Conservation (phyloP, 345 rosid genomes). For the Ricinus communis region DNA sequence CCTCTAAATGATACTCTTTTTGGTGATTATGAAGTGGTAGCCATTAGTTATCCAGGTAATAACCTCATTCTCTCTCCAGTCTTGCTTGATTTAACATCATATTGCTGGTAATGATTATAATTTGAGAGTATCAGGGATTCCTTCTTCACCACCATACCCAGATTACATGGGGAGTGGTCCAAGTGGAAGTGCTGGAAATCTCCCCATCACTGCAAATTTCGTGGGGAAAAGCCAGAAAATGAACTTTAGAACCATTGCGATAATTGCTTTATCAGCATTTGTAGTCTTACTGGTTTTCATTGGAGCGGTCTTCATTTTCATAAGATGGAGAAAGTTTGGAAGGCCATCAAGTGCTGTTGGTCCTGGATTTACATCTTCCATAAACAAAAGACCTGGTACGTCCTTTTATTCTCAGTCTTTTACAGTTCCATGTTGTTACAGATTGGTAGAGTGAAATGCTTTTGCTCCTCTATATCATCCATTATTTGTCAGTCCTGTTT, state of each 20-base stretch:
- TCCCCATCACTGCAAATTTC: slow-evolving; percentile 69
- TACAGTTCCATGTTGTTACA: background rate
- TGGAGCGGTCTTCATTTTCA: slow-evolving; percentile 62
- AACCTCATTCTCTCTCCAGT: slow-evolving; percentile 18
- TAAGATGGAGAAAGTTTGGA: slow-evolving; percentile 78
- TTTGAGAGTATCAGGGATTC: slow-evolving; percentile 54
- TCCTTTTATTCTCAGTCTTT: background rate
- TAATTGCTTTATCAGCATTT: slow-evolving; percentile 75
- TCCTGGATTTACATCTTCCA: slow-evolving; percentile 62
- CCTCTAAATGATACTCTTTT: slow-evolving; percentile 73
- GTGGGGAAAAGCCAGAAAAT: slow-evolving; percentile 63
- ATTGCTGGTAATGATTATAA: slow-evolving; percentile 22
- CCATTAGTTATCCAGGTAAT: slow-evolving; percentile 87
- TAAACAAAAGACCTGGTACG: slow-evolving; percentile 84
- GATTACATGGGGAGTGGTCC: slow-evolving; percentile 59
- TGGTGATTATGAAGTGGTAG: slow-evolving; percentile 75
- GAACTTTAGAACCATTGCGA: slow-evolving; percentile 64
- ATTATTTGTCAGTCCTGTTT: background rate
- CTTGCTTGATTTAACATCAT: slow-evolving; percentile 15
- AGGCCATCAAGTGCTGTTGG: slow-evolving; percentile 88
- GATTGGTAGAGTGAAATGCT: background rate
- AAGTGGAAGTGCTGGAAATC: slow-evolving; percentile 60
- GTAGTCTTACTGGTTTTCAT: slow-evolving; percentile 69
- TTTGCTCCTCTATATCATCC: background rate
- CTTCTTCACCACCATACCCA: slow-evolving; percentile 76